Evolutionary conservation across 1,139 yeast species (phyloP).

Genomic region (Candida buenavistaensis): DNA sequence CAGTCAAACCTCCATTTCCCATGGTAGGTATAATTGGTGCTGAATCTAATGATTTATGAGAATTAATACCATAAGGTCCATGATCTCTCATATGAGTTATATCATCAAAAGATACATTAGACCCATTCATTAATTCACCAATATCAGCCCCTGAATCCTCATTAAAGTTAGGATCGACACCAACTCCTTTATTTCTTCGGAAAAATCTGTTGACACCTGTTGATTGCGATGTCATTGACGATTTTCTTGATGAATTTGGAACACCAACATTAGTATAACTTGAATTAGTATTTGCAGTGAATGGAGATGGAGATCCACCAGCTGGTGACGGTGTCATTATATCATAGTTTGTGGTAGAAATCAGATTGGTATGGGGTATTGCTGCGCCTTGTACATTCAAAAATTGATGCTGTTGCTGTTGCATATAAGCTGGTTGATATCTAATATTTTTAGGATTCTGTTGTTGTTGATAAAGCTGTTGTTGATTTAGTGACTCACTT

Average conservation of each 20-base stretch:
- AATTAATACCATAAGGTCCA: slow-evolving; percentile 57
- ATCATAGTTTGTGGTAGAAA: slow-evolving; percentile 16
- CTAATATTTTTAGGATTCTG: slow-evolving; percentile 11
- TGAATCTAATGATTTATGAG: slow-evolving; percentile 47
- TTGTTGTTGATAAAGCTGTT: slow-evolving; percentile 14
- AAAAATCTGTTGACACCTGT: slow-evolving; percentile 43
- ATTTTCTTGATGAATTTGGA: slow-evolving; percentile 27
- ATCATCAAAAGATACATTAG: slow-evolving; percentile 60
- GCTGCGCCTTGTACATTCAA: slow-evolving; percentile 7
- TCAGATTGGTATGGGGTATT: slow-evolving; percentile 12
- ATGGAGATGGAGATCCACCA: slow-evolving; percentile 8
- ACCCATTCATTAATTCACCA: slow-evolving; percentile 37
- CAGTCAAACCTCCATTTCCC: slow-evolving; percentile 20
- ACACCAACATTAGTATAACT: slow-evolving; percentile 5
- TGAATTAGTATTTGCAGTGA: slow-evolving; percentile 6
- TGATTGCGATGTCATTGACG: slow-evolving; percentile 45
- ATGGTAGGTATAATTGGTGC: slow-evolving; percentile 76
- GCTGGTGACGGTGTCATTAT: slow-evolving; percentile 16
- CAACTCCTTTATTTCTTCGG: slow-evolving; percentile 38
- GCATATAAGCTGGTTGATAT: slow-evolving; percentile 14
- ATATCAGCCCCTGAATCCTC: slow-evolving; percentile 56
- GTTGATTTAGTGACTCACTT: slow-evolving; percentile 16
- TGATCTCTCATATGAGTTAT: slow-evolving; percentile 61
- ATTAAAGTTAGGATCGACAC: slow-evolving; percentile 36
- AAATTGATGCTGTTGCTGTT: slow-evolving; percentile 14